Evolutionary conservation across 2,329 filamentous ascomycete species (phyloP).

Genomic region (Ascochyta koolunga): DNA sequence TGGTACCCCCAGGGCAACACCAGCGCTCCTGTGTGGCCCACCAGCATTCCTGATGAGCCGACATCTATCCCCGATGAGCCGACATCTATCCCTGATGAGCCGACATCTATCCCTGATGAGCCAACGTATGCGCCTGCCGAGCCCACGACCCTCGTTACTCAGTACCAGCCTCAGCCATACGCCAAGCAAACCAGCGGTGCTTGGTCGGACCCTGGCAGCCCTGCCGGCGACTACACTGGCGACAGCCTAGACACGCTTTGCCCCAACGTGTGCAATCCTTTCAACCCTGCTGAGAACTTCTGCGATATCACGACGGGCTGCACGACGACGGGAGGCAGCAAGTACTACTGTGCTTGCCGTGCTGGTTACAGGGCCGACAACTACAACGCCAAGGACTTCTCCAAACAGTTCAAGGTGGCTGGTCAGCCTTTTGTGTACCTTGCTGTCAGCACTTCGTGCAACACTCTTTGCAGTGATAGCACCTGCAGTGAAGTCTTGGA

Average conservation of each 20-base stretch:
- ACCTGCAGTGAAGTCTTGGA: slow-evolving; percentile 31
- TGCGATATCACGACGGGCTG: slow-evolving; percentile 36
- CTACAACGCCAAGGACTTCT: slow-evolving; percentile 34
- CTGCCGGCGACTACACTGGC: slow-evolving; percentile 25
- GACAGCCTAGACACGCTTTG: slow-evolving; percentile 26
- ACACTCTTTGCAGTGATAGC: slow-evolving; percentile 29
- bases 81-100: background rate
- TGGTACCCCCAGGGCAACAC: slow-evolving; percentile 7
- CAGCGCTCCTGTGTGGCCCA: background rate
- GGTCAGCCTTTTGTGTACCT: slow-evolving; percentile 37
- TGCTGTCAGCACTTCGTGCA: slow-evolving; percentile 25
- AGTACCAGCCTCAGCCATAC: slow-evolving; percentile 6
- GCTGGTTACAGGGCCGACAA: slow-evolving; percentile 30
- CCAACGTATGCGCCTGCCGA: background rate
- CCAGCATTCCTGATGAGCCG: background rate
- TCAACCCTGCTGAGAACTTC: slow-evolving; percentile 30
- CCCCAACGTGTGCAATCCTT: slow-evolving; percentile 33
- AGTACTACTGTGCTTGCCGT: slow-evolving; percentile 39
- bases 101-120: background rate
- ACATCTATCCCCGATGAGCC: background rate
- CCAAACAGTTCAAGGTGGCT: slow-evolving; percentile 33
- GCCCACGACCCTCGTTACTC: slow-evolving; percentile 7
- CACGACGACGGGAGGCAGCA: slow-evolving; percentile 27
- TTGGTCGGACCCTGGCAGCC: slow-evolving; percentile 5
- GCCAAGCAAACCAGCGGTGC: background rate